Percentiles rank a stretch among this genome's conserved stretches.
Conservation (phyloP, 352 stramenopile species). For the Globisporangium spiculum region DNA sequence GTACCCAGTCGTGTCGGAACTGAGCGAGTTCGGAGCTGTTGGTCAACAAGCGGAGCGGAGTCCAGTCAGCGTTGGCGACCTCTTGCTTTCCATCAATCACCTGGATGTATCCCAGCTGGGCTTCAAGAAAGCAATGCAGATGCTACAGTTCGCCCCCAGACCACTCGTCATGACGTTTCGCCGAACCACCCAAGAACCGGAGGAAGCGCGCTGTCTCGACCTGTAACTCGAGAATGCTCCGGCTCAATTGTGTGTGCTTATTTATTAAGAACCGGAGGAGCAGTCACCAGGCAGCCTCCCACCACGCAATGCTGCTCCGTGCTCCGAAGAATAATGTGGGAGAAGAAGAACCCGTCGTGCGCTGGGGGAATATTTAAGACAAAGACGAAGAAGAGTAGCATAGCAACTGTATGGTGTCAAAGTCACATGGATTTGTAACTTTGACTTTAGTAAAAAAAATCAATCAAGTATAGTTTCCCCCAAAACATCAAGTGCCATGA, state of each 20-base stretch:
- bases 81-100: slow-evolving; percentile 73
- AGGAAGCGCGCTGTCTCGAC: slow-evolving; percentile 37
- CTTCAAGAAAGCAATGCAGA: slow-evolving; percentile 49
- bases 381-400: not conserved
- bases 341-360: not conserved
- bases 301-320: not conserved
- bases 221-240: slow-evolving; percentile 28
- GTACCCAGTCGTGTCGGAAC: slow-evolving; percentile 50
- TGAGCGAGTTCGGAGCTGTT: slow-evolving; percentile 28
- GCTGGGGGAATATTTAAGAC: slow-evolving; percentile 1
- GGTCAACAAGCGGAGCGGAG: slow-evolving; percentile 25
- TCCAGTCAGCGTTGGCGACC: slow-evolving; percentile 40
- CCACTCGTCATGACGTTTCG: slow-evolving; percentile 74
- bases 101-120: slow-evolving; percentile 56
- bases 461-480: not conserved
- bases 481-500: slow-evolving; percentile 3
- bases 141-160: slow-evolving; percentile 63
- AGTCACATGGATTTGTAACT: not conserved
- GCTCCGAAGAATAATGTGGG: not conserved
- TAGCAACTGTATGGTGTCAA: not conserved
- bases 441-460: not conserved
- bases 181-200: slow-evolving; percentile 26
- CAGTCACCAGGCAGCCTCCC: not conserved
- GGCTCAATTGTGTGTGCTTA: slow-evolving; percentile 7
- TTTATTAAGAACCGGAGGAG: slow-evolving; percentile 6